Conservation (phyloP, 2,329 filamentous ascomycete genomes). For the Sclerotinia spermophila region DNA sequence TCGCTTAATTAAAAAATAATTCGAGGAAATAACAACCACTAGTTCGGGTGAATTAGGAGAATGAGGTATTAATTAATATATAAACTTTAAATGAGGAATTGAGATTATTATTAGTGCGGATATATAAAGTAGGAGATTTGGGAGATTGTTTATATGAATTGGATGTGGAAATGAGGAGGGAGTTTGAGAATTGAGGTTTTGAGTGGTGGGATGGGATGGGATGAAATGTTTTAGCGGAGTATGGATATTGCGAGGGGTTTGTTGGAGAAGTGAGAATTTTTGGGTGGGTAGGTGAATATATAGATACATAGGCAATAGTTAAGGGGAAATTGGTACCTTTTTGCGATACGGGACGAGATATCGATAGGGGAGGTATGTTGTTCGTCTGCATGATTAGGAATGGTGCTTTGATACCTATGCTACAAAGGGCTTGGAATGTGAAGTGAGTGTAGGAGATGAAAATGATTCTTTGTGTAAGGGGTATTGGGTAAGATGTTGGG, state of each 20-base stretch:
- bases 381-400: not conserved
- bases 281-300: not conserved
- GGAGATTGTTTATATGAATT: too few relatives aligned
- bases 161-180: too few relatives aligned
- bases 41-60: not conserved
- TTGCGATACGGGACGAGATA: not conserved
- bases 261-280: too few relatives aligned
- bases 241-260: too few relatives aligned
- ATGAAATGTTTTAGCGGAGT: too few relatives aligned
- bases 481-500: not conserved
- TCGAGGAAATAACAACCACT: not conserved
- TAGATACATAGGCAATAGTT: not conserved
- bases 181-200: not conserved
- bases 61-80: not conserved
- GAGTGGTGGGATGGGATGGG: not conserved
- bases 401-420: too few relatives aligned
- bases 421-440: too few relatives aligned
- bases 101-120: too few relatives aligned
- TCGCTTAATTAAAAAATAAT: not conserved
- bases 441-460: too few relatives aligned
- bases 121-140: too few relatives aligned
- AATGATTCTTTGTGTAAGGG: too few relatives aligned
- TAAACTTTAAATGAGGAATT: not conserved
- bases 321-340: not conserved
- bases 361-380: not conserved